Base-by-base conservation (phyloP, 495 filamentous ascomycete genomes). In the Neurospora discreta region DNA sequence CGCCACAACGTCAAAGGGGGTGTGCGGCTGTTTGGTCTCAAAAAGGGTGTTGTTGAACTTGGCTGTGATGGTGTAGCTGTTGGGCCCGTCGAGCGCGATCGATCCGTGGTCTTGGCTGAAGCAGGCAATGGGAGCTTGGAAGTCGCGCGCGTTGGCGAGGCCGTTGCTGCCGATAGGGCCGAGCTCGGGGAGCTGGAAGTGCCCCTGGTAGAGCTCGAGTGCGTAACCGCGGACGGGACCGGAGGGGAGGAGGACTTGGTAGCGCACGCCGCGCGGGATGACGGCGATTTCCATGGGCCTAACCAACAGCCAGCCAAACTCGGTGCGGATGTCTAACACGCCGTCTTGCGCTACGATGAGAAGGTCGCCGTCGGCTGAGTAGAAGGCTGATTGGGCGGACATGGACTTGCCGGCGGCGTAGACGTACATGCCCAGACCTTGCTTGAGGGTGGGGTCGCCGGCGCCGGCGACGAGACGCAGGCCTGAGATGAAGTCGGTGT, bases 291-390 rank as follows among this genome's bases (percentile, higher is more conserved):
- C 94, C 81, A 93, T 93, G 0, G 94, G 93, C 20, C 93, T 87
- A 11, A 97, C 87, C n/a, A 95, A 82, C 23, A 97, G 81, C 73
- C 88, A 87, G 13, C 94, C 94, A 39, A 96, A 81, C 81, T 97
- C 94, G 0, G 94, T 94, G 75, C 91, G 90, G 70, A 97, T 92
- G 76, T 97, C 91, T 68, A 97, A 85, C 40, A 89, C 88, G 18
- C 94, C 94, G 75, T 94, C 90, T 78, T 97, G 93, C 0, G 89
- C 86, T 13, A 97, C 93, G 73, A 97, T 90, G 46, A 97, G 81
- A 77, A 96, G 89, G 80, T 97, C 94, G 0, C 94, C 94, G 76
- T 97, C 94, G 0, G 93, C 90, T n/a, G 90, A 93, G 81, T 95
- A 97, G 79, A 95, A 97, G 0, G 92, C 93, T 68, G 88, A 84